Conservation (phyloP, 495 filamentous ascomycete genomes). For the Aspergillus mulundensis region DNA sequence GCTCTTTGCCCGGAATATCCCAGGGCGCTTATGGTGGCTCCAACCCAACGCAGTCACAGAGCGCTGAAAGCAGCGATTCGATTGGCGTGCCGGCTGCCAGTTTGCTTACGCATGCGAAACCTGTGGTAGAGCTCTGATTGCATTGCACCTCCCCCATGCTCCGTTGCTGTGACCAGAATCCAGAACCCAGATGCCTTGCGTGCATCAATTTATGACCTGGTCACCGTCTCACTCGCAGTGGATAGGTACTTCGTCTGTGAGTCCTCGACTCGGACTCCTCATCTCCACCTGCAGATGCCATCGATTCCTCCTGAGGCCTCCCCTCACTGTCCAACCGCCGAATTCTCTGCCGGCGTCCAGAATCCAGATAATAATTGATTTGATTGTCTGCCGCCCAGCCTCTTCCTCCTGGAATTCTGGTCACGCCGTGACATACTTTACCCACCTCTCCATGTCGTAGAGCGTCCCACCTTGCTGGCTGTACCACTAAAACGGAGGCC, state of each 20-base stretch:
- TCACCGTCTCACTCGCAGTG: neutral
- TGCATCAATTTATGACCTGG: neutral
- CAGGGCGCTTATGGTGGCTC: slow-evolving; percentile 6
- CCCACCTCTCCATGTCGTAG: neutral
- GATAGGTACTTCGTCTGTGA: neutral
- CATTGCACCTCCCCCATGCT: slow-evolving; percentile 1
- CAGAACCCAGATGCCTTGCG: neutral
- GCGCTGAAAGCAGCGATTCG: neutral
- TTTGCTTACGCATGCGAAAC: slow-evolving; percentile 10
- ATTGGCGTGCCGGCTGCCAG: neutral
- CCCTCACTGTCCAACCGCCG: slow-evolving; percentile 3
- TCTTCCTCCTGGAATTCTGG: neutral
- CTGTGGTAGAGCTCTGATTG: neutral
- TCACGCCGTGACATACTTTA: neutral
- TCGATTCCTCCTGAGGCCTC: neutral
- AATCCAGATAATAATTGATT: neutral
- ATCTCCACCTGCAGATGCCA: neutral
- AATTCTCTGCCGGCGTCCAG: slow-evolving; percentile 1
- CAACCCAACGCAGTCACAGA: neutral
- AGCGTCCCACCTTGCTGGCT: slow-evolving; percentile 1
- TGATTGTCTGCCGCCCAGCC: neutral
- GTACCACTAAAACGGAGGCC: neutral
- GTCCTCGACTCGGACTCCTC: neutral
- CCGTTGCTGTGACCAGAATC: neutral
- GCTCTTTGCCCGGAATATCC: neutral